Evolutionary conservation across 208 protist species (phyloP).

Genomic region (Acanthamoeba polyphaga): DNA sequence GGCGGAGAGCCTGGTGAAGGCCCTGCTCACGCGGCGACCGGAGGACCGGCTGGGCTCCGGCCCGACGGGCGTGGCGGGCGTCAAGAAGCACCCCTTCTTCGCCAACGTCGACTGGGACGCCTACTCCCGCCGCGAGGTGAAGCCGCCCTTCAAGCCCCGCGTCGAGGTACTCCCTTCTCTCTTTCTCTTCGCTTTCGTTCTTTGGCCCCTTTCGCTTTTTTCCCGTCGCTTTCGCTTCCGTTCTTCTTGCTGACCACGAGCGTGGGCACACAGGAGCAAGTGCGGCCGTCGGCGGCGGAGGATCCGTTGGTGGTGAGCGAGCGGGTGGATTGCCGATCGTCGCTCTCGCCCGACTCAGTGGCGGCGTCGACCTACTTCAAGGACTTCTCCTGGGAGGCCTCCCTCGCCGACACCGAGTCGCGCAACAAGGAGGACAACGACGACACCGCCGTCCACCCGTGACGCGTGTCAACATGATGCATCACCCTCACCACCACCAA

Average conservation of each 20-base stretch:
- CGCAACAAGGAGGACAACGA: conserved; percentile 20
- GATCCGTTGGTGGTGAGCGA: conserved; percentile 66
- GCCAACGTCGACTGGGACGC: conserved; percentile 67
- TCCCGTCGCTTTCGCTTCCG: neutral
- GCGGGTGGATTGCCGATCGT: neutral
- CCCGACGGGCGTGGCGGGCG: conserved; percentile 69
- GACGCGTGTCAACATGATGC: neutral
- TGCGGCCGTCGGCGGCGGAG: neutral
- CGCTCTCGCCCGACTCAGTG: conserved; percentile 49
- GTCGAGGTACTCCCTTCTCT: neutral
- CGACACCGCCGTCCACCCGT: neutral
- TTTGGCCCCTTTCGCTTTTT: neutral
- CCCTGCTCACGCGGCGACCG: conserved; percentile 79
- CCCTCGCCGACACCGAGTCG: neutral
- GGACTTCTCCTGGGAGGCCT: conserved; percentile 67
- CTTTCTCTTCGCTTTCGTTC: neutral
- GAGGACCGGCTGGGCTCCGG: conserved; percentile 78
- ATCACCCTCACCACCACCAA: no score
- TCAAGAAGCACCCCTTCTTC: conserved; percentile 82
- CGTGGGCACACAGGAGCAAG: conserved; percentile 18
- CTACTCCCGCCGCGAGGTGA: neutral
- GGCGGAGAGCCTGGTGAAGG: conserved; percentile 62
- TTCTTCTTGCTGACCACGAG: neutral
- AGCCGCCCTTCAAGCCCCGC: conserved; percentile 70
- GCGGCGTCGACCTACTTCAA: conserved; percentile 65